These are phyloP conservation scores for Chlamydomonas sphaeroides DNA, from an alignment of 139 green algal species.

Conservation along the genomic window DNA sequence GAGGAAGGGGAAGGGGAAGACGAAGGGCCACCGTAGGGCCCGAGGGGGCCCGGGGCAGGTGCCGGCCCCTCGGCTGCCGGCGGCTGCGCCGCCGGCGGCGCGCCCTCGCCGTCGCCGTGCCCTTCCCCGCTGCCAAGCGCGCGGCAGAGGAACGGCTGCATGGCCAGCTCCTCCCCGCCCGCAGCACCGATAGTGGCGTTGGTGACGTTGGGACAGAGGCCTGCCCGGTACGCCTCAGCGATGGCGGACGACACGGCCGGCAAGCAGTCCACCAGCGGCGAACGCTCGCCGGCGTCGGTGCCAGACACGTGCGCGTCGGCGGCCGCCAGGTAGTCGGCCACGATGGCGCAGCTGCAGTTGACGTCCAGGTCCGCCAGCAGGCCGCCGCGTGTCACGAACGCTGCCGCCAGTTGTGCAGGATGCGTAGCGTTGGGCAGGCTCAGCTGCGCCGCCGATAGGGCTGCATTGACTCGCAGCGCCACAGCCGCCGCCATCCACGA, in stretches of 20 bases:
- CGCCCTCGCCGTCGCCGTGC: too few relatives aligned
- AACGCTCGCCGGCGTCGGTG: too few relatives aligned
- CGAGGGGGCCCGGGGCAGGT: too few relatives aligned
- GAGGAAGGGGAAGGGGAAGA: too few relatives aligned
- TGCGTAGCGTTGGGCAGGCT: too few relatives aligned
- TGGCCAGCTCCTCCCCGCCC: too few relatives aligned
- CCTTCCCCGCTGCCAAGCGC: too few relatives aligned
- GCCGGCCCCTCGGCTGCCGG: too few relatives aligned
- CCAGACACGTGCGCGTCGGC: slow-evolving; percentile 1
- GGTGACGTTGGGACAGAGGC: neutral
- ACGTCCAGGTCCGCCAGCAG: neutral
- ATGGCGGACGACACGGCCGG: neutral
- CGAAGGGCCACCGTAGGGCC: too few relatives aligned
- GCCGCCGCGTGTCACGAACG: neutral
- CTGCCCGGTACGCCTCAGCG: neutral
- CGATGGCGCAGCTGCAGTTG: neutral
- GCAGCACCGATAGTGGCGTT: too few relatives aligned
- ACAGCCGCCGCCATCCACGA: slow-evolving; percentile 8
- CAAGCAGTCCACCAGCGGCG: slow-evolving; percentile 14
- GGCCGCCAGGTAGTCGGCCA: neutral
- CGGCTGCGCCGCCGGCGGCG: too few relatives aligned
- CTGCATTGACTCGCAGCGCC: slow-evolving; percentile 10
- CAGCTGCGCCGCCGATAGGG: neutral
- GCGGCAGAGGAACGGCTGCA: too few relatives aligned
- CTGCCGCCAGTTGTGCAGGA: neutral